These are phyloP conservation scores for Fusarium ramigenum DNA, from an alignment of 2,329 filamentous ascomycete species.

Conservation along the genomic window DNA sequence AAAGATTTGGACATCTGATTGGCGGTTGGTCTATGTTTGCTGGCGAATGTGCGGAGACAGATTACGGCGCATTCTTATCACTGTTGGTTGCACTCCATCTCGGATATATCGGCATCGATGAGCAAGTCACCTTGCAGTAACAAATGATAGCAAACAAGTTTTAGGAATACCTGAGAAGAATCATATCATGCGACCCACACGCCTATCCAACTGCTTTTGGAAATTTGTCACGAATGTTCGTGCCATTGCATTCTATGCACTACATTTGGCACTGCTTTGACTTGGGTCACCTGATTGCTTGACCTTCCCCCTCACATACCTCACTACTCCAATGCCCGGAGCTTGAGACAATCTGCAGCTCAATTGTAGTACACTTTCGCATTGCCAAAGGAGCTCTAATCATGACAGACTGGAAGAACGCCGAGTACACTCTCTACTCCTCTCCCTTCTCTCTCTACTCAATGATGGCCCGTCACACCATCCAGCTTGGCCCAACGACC, in stretches of 20 bases:
- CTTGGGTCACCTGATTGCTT: not conserved
- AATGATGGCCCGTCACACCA: constrained; percentile 22
- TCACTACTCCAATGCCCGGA: not conserved
- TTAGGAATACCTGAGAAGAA: not conserved
- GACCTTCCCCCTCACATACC: not conserved
- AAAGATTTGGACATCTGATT: not conserved
- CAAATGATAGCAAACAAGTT: not conserved
- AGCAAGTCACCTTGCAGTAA: not conserved
- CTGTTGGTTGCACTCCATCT: not conserved
- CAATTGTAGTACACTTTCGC: not conserved
- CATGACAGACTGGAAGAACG: constrained; percentile 7
- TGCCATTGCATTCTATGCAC: no score
- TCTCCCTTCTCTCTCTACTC: constrained; percentile 25
- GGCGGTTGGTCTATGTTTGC: not conserved
- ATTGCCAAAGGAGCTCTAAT: not conserved
- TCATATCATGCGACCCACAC: not conserved
- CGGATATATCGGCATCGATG: not conserved
- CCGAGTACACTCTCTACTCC: constrained; percentile 23
- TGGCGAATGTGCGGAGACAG: not conserved
- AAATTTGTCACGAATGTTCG: not conserved
- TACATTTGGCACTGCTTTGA: not conserved
- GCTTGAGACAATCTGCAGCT: not conserved
- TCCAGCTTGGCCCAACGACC: constrained; percentile 9
- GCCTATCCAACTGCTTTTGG: not conserved
- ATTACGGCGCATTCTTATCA: not conserved